Evolutionary conservation across 2,329 filamentous ascomycete genomes (phyloP).

Genomic region (Aspergillus terreus): DNA sequence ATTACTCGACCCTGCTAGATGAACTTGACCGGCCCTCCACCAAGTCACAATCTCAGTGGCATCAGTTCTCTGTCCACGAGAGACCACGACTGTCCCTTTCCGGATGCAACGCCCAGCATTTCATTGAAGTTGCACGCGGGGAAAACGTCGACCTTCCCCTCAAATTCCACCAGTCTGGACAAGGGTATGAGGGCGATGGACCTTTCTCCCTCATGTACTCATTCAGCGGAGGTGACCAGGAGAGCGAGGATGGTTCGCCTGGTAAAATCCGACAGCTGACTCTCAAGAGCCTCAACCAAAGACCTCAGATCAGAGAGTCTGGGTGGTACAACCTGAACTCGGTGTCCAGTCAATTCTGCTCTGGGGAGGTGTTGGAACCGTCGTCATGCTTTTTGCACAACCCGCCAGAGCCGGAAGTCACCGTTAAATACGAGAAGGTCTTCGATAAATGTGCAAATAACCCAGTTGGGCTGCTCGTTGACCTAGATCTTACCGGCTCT

Average conservation of each 20-base stretch:
- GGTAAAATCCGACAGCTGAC: constrained; percentile 58
- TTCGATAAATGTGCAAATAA: constrained; percentile 94
- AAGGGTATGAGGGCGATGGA: constrained; percentile 55
- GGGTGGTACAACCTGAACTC: constrained; percentile 84
- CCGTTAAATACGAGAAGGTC: constrained; percentile 72
- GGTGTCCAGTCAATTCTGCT: constrained; percentile 75
- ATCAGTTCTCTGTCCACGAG: constrained; percentile 81
- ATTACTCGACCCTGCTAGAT: constrained; percentile 62
- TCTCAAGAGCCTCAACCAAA: constrained; percentile 55
- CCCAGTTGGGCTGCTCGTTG: constrained; percentile 83
- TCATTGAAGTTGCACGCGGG: constrained; percentile 79
- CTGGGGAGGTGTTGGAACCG: constrained; percentile 86
- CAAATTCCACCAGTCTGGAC: constrained; percentile 61
- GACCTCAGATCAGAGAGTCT: constrained; percentile 66
- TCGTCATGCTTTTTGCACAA: constrained; percentile 91
- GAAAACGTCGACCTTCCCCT: constrained; percentile 66
- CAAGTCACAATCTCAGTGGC: constrained; percentile 62
- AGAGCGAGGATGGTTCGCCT: constrained; percentile 60
- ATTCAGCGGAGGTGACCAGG: constrained; percentile 74
- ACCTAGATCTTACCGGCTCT: constrained; percentile 85
- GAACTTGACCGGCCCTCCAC: constrained; percentile 62
- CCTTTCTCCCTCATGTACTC: constrained; percentile 74
- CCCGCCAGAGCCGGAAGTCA: constrained; percentile 77
- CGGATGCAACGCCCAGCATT: constrained; percentile 74
- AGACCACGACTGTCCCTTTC: constrained; percentile 69